Base-by-base conservation (phyloP, 2,329 filamentous ascomycete genomes). In the Calcarisporium arbuscula region DNA sequence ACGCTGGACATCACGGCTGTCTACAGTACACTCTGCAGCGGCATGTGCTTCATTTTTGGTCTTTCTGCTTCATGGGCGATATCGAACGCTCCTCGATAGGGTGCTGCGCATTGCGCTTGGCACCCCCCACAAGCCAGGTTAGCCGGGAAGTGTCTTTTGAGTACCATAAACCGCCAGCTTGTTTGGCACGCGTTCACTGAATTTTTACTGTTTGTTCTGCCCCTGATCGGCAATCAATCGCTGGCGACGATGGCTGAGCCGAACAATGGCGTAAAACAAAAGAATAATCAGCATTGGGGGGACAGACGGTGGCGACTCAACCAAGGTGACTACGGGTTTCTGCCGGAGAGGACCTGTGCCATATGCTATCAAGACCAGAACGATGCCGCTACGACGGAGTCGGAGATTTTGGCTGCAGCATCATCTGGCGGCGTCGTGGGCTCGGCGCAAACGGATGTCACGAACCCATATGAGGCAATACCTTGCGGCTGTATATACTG, bases 151-250 rank as follows among this genome's bases (percentile, higher is more conserved):
- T 98, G 18, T 94, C 86, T 2, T 96, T 98, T 55, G 92, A 98
- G 62, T 96, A 95, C 52, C 76, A n/a, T 96, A 32, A 98, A 98
- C 58, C 81, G 92, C 30, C 92, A 98, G 62, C 77, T 98, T 9
- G 92, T 98, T 23, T 98, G 92, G 92, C 92, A 98, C 61, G 92
- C 92, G n/a, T 95, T 98, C 52, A 98, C 92, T 18, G 92, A 98
- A 57, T 98, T 98, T 50, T 69, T 98, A n/a, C 74, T 98, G 20
- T 98, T 96, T 58, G 75, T 96, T 14, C 71, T 98, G n/a, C 92
- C 92, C 0, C 73, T 98, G n/a, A 85, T 98, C 27, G 92, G 92
- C 33, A n/a, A 90, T 98, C 47, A 82, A 85, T 51, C 77, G 88
- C 45, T 98, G 92, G 92, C 77, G 87, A 38, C 75, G 89, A 46